phyloP scores from a whole-genome alignment of 805 yeast genomes.

The Vanderwaltozyma tropicalis region DNA sequence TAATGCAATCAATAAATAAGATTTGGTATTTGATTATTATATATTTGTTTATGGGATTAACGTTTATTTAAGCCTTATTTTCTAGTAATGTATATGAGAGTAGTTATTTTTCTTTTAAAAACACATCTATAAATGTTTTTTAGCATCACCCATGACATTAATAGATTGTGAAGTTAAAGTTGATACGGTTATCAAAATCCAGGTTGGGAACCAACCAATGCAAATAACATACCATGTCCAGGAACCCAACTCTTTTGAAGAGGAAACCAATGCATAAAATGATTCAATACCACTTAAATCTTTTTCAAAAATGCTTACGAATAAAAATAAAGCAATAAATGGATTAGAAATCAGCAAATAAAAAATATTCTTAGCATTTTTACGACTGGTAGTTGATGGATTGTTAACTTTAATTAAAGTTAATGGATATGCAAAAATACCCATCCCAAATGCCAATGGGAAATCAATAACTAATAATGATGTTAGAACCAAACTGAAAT shows the following conservation, averaged over 20 bases:
- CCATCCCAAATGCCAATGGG: slow-evolving; percentile 63
- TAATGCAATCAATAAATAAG: too few species aligned
- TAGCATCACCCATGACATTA: not conserved
- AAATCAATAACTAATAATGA: slow-evolving; percentile 76
- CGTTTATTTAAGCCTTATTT: too few species aligned
- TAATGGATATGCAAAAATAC: slow-evolving; percentile 65
- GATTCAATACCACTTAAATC: slow-evolving; percentile 30
- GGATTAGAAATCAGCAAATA: slow-evolving; percentile 45
- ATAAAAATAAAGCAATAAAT: slow-evolving; percentile 29
- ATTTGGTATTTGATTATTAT: too few species aligned
- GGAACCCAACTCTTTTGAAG: slow-evolving; percentile 60
- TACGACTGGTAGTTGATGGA: not conserved
- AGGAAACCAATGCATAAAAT: slow-evolving; percentile 43
- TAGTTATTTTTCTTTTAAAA: too few species aligned
- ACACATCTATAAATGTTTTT: slow-evolving; percentile 1
- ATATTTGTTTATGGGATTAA: too few species aligned
- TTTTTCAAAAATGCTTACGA: slow-evolving; percentile 26
- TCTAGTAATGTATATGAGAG: too few species aligned
- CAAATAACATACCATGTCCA: slow-evolving; percentile 79
- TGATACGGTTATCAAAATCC: slow-evolving; percentile 42
- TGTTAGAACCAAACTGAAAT: slow-evolving; percentile 57
- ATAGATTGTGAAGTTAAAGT: slow-evolving; percentile 1
- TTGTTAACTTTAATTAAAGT: slow-evolving; percentile 37
- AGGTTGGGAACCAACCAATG: slow-evolving; percentile 74
- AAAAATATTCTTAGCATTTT: slow-evolving; percentile 21